phyloP scores from a whole-genome alignment of 331 rosid genomes.

The Pyrus hybrid region DNA sequence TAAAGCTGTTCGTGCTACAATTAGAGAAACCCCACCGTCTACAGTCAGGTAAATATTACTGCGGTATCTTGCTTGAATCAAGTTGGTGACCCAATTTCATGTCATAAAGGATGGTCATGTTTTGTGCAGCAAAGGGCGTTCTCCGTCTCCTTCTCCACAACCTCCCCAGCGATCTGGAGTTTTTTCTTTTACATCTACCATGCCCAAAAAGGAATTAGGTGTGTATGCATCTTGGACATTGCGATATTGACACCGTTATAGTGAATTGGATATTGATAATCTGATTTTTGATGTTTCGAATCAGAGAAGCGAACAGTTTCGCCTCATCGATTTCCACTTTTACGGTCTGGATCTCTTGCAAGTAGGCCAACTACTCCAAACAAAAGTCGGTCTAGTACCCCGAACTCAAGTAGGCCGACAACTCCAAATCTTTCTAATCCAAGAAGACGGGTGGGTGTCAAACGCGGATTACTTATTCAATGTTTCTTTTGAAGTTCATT shows the following conservation, averaged over 20 bases:
- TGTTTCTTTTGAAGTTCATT: background rate
- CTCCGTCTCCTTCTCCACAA: conserved; percentile 60
- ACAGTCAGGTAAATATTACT: conserved; percentile 40
- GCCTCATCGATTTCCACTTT: conserved; percentile 89
- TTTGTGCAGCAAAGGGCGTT: conserved; percentile 59
- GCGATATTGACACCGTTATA: background rate
- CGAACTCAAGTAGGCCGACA: conserved; percentile 71
- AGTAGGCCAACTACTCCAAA: conserved; percentile 71
- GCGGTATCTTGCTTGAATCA: conserved; percentile 5
- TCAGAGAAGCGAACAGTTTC: conserved; percentile 81
- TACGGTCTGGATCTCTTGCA: conserved; percentile 77
- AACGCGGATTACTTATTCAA: background rate
- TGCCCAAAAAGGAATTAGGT: conserved; percentile 77
- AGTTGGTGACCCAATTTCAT: background rate
- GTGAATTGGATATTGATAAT: background rate
- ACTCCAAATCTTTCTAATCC: conserved; percentile 68
- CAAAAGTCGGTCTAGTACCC: conserved; percentile 62
- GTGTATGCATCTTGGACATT: conserved; percentile 3
- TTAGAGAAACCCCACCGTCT: conserved; percentile 74
- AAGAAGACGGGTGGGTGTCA: conserved; percentile 59
- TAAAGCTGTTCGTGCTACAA: conserved; percentile 83
- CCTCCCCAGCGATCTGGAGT: conserved; percentile 46
- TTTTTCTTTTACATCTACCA: conserved; percentile 72
- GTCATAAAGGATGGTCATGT: conserved; percentile 1
- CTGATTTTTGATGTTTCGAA: conserved; percentile 8